A percentile compares a stretch with the other conserved stretches of the same genome.
These are phyloP conservation scores for Syzygium aqueum DNA, from an alignment of 345 rosid genomes.

Conservation along the genomic window DNA sequence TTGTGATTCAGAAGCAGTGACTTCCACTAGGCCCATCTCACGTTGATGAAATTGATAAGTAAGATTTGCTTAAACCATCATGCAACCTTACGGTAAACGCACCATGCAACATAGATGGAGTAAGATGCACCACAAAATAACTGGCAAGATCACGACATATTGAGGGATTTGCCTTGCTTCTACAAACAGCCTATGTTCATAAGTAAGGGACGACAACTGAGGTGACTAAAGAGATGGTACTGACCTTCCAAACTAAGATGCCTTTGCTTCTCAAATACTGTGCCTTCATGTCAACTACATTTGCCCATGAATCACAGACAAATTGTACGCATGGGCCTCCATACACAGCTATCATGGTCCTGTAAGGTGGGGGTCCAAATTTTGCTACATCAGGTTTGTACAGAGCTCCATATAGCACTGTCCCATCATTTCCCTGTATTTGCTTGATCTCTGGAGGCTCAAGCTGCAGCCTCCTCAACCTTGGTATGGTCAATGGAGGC, in stretches of 20 bases:
- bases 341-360: conserved; percentile 70
- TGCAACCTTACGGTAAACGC: not conserved
- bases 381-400: conserved; percentile 63
- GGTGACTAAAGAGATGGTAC: not conserved
- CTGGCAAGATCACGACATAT: not conserved
- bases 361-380: conserved; percentile 94
- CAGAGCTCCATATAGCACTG: conserved; percentile 61
- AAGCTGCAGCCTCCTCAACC: conserved; percentile 47
- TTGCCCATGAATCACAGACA: conserved; percentile 73
- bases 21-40: not conserved
- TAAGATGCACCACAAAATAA: not conserved
- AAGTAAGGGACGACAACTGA: not conserved
- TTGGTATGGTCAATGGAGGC: conserved; percentile 43
- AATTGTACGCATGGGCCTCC: conserved; percentile 85
- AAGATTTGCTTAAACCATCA: not conserved
- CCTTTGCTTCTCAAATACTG: conserved; percentile 88
- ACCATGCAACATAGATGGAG: not conserved
- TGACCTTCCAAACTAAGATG: conserved; percentile 89
- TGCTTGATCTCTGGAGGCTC: conserved; percentile 74
- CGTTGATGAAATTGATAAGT: not conserved
- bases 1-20: not conserved
- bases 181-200: not conserved
- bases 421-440: conserved; percentile 66
- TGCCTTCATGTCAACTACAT: conserved; percentile 89
- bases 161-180: not conserved